Evolutionary conservation across 192 early-diverging fungal genomes (phyloP), one percentile per base, ranked within the genome.

Genomic region (Irineochytrium annulatum): DNA sequence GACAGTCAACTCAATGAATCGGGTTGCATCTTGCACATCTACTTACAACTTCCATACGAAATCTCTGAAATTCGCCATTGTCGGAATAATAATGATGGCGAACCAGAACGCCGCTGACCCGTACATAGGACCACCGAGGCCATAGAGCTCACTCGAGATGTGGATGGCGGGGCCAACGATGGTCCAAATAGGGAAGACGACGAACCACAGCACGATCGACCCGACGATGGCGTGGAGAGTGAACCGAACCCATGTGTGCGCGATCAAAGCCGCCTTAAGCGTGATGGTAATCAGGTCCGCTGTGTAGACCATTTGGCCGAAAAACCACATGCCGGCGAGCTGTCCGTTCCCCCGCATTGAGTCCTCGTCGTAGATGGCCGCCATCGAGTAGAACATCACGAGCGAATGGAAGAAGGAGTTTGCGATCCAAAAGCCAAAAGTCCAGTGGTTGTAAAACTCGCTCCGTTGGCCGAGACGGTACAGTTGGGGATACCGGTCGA

Each of bases 41-140:
- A 83, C 89, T 86, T 86, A 92, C 90, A 83, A 99, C 80, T 97
- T 99, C 89, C 88, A 99, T 11, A 80, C 72, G 64, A 83, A 97
- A 74, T 99, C 97, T 56, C 93, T 79, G 24, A 94, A 56, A 66
- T 91, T 87, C 66, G 87, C 87, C 57, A 91, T 53, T 22, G 91
- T 65, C 0, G 97, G 93, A 19, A 99, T 68, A 3, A 98, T 48
- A 32, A 94, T 74, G 49, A 95, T 83, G 0, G 81, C 80, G 29
- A 94, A 76, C 93, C 94, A 99, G 76, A 97, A 97, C 14, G 65
- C 72, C 14, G 70, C 55, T 22, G 67, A 39, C 0, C 31, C 39
- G 37, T 75, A 74, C 57, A 81, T 73, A 6, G 52, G 68, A 2
- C 17, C 24, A n/a, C 63, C 62, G 45, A 78, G 65, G 28, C 75